Conservation (phyloP, 2,329 filamentous ascomycete genomes). For the Colletotrichum navitas region DNA sequence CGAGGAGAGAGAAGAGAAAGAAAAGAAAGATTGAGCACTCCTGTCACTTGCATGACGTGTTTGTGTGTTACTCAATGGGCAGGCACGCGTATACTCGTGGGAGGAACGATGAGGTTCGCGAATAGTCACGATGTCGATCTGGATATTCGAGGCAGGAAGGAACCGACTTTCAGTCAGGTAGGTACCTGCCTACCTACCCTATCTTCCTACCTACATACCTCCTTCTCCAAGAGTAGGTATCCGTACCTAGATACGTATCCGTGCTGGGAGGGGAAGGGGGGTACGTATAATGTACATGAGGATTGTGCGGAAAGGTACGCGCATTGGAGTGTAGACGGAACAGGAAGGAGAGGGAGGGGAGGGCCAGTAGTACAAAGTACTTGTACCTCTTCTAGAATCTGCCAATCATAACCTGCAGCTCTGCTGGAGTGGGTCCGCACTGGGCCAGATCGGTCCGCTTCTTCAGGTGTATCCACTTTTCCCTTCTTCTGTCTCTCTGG, state of each 20-base stretch:
- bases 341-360: no score
- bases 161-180: no score
- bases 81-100: neutral
- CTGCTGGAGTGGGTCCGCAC: neutral
- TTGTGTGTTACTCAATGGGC: neutral
- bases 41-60: neutral
- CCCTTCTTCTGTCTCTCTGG: neutral
- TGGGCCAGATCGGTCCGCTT: neutral
- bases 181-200: no score
- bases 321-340: no score
- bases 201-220: no score
- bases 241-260: no score
- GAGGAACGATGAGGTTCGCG: conserved; percentile 1
- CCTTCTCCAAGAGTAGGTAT: no score
- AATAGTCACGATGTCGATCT: conserved; percentile 18
- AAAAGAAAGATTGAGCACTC: neutral
- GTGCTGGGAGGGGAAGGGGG: no score
- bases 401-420: conserved; percentile 13
- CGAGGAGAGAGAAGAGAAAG: neutral
- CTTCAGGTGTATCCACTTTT: neutral
- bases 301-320: no score
- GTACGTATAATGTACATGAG: no score
- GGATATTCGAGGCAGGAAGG: neutral
- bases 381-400: neutral
- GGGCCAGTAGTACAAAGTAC: no score